Percentiles rank a stretch among this genome's conserved stretches.
These are phyloP conservation scores for Exserohilum turcica DNA, from an alignment of 2,329 filamentous ascomycete species.

Conservation along the genomic window DNA sequence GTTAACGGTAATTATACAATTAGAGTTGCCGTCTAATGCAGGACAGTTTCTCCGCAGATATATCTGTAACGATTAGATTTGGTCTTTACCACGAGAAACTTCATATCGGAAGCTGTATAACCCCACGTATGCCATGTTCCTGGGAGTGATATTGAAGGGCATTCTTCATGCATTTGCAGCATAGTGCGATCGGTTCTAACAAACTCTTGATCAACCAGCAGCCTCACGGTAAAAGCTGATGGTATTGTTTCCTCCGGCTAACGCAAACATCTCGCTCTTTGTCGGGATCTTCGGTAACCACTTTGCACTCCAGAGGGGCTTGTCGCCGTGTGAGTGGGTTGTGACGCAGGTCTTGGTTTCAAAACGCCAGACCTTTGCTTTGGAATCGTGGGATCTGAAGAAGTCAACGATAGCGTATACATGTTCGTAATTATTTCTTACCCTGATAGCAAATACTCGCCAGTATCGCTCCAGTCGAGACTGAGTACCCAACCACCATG, in stretches of 20 bases:
- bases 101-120: not conserved
- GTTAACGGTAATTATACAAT: too few species aligned
- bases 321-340: slow-evolving; percentile 84
- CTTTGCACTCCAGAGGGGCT: slow-evolving; percentile 47
- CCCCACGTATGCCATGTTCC: not conserved
- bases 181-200: not conserved
- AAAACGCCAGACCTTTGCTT: slow-evolving; percentile 94
- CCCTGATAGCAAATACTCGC: slow-evolving; percentile 88
- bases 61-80: too few species aligned
- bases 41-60: too few species aligned
- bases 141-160: not conserved
- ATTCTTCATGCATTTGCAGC: not conserved
- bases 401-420: not conserved
- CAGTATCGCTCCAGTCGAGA: slow-evolving; percentile 90
- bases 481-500: slow-evolving; percentile 88
- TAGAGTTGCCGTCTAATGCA: too few species aligned
- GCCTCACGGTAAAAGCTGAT: slow-evolving; percentile 50
- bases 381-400: slow-evolving; percentile 78
- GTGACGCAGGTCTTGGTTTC: slow-evolving; percentile 84
- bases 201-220: slow-evolving; percentile 37
- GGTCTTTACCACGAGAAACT: not conserved
- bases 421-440: slow-evolving; percentile 39
- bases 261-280: slow-evolving; percentile 50
- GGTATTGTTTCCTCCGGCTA: slow-evolving; percentile 44
- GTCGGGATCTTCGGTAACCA: slow-evolving; percentile 46